Evolutionary conservation across 2,329 filamentous ascomycete species (phyloP), one percentile per base, ranked within the genome.

Genomic region (Pezicula carpinea): DNA sequence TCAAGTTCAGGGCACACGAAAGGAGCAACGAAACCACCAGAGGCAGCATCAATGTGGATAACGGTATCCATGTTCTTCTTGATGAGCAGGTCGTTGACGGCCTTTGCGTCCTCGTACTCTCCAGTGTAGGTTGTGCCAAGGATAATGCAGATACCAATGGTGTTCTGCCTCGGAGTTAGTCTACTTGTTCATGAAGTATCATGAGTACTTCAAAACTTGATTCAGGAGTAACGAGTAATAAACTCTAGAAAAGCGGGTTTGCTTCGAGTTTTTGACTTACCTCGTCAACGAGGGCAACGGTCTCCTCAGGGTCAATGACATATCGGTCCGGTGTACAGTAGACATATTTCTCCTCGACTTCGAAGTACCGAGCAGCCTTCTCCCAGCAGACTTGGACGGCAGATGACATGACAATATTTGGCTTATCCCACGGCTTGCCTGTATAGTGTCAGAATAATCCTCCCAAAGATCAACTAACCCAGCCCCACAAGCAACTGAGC

Each of bases 331-430:
- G 67, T 0, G 77, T 77, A 67, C 81, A 85, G 66, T 79, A 82
- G 26, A 84, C 79, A 7, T 79, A 90, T 69, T 87, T 89, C 74
- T 96, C 91, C 58, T 96, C 92, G 35, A 96, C 80, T 61, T 97
- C 92, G 59, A 95, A 93, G 72, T 95, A 95, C 43, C 89, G 78
- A 4, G 85, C 82, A 0, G 86, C 85, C 74, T 96, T 96, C 68
- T 96, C 90, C 91, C 91, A 96, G 76, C 90, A 96, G 34, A 96
- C 92, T 70, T 97, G 92, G 2, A 96, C 92, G 26, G 92, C 91
- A 21, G 88, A 89, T 59, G 88, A 93, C 92, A 97, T 96, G 74
- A 97, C 73, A 52, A 97, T 85, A 70, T 97, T 97, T 46, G 92
- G 92, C 38, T 79, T 78, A 53, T 90, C 87, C 51, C 67, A 79